These are phyloP conservation scores for Diaporthe sp. DNA, from an alignment of 2,329 filamentous ascomycete genomes.

Conservation along the genomic window DNA sequence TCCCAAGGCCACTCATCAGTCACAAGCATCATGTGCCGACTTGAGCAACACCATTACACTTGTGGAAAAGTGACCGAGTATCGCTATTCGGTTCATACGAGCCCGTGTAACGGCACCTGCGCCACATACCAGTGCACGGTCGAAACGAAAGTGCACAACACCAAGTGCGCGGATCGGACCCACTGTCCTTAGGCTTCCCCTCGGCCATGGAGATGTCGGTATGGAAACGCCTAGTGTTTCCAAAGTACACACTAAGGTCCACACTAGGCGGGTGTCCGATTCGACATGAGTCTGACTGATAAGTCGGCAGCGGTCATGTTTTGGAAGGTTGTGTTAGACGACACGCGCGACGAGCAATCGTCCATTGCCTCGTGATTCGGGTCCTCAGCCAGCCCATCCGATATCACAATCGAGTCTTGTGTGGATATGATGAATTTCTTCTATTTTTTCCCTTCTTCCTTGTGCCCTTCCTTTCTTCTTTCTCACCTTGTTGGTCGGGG, in stretches of 20 bases:
- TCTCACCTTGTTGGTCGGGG: not conserved
- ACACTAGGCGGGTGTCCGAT: no score
- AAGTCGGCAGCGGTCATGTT: not conserved
- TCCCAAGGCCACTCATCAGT: not conserved
- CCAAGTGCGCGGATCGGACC: not conserved
- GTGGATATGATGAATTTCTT: not conserved
- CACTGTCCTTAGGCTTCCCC: not conserved
- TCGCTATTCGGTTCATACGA: not conserved
- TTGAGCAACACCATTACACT: slow-evolving; percentile 18
- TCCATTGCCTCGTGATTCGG: slow-evolving; percentile 14
- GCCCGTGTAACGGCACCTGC: slow-evolving; percentile 1
- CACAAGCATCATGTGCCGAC: slow-evolving; percentile 26
- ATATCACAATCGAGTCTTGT: not conserved
- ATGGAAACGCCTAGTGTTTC: not conserved
- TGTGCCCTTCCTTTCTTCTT: not conserved
- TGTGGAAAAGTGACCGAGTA: slow-evolving; percentile 17
- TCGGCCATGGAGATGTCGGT: not conserved
- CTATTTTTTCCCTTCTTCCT: not conserved
- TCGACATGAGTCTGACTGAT: not conserved
- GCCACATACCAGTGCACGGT: not conserved
- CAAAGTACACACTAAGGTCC: not conserved
- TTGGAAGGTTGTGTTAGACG: slow-evolving; percentile 13
- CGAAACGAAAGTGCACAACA: not conserved
- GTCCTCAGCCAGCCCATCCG: not conserved
- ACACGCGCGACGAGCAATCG: slow-evolving; percentile 34